A percentile compares a stretch with the other conserved stretches of the same genome.
Evolutionary conservation across 1,284 basidiomycete genomes (phyloP).

Genomic region (Cystobasidium pallidum): DNA sequence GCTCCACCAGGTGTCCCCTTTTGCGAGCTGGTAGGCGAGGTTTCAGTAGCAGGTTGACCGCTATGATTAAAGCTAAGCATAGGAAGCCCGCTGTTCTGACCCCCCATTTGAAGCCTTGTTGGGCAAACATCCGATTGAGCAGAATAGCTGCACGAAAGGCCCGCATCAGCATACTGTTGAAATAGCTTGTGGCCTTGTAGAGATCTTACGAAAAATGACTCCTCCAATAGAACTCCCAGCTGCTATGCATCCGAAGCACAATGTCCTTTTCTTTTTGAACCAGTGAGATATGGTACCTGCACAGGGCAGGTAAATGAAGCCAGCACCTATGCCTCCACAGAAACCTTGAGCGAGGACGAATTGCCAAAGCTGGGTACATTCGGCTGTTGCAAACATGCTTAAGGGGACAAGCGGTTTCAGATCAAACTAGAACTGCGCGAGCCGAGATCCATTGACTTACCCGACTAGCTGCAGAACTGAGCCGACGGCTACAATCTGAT

Average conservation of each 20-base stretch:
- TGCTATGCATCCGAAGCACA: slow-evolving; percentile 37
- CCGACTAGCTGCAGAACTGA: slow-evolving; percentile 26
- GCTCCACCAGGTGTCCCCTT: slow-evolving; percentile 21
- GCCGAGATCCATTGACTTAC: neutral
- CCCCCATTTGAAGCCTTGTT: slow-evolving; percentile 36
- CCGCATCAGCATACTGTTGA: neutral
- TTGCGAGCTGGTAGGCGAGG: slow-evolving; percentile 30
- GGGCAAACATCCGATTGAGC: slow-evolving; percentile 27
- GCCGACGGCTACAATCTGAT: slow-evolving; percentile 7
- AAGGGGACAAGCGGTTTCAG: neutral
- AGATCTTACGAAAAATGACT: slow-evolving; percentile 36
- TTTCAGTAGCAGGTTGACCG: slow-evolving; percentile 28
- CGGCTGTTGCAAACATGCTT: slow-evolving; percentile 34
- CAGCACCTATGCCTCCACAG: slow-evolving; percentile 32
- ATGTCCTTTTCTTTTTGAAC: slow-evolving; percentile 25
- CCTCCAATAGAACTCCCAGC: slow-evolving; percentile 35
- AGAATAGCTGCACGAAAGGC: slow-evolving; percentile 28
- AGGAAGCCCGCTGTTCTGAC: slow-evolving; percentile 40
- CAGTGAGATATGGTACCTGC: slow-evolving; percentile 30
- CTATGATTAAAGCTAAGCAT: slow-evolving; percentile 25
- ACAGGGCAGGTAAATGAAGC: slow-evolving; percentile 29
- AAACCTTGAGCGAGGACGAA: slow-evolving; percentile 41
- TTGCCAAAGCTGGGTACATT: slow-evolving; percentile 43
- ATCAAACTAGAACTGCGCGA: neutral
- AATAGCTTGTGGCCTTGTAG: neutral